Evolutionary conservation across 1,284 basidiomycete genomes (phyloP), one percentile per base, ranked within the genome.

Genomic region (Fomitopsis betulina): DNA sequence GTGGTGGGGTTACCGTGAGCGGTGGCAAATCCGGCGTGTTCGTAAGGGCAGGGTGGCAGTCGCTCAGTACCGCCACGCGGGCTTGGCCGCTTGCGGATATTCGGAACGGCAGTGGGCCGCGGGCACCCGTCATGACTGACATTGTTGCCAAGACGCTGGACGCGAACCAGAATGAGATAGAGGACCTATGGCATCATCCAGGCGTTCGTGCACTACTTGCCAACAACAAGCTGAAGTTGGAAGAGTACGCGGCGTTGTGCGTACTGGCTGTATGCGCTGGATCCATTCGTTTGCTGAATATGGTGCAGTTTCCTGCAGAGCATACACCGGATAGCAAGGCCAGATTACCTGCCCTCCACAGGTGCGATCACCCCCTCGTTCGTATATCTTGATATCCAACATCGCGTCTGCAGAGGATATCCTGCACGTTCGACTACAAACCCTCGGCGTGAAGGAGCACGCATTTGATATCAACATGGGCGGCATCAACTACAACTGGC

Each of bases 181-280:
- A 79, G 42, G 72, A 78, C 32, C 75, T 92, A 1, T 92, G 89
- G 90, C 70, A 73, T 58, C 87, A 91, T 64, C 81, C 80, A n/a
- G 78, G 79, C 2, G 85, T 91, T 27, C 79, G 77, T 63, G 71
- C 76, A 59, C 71, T 90, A 35, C 43, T 90, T 39, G 73, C 79
- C 43, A 70, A 76, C 30, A 79, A 85, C 55, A 85, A 83, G 66
- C 73, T 92, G 60, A 78, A 81, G 58, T 74, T 92, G 6, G 87
- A 91, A 58, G 89, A 92, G 66, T 86, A 84, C n/a, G 87, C 86
- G 1, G 73, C 83, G 25, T 91, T 87, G 90, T 92, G 67, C 68
- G 86, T 78, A 10, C 42, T 39, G 17, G 10, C 57, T 12, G 27
- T 52, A n/a, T 47, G 27, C 30, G 13, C 40, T 42, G 37, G 30